Conservation (phyloP, 305 asterid species). For the Ruellia speciosa region DNA sequence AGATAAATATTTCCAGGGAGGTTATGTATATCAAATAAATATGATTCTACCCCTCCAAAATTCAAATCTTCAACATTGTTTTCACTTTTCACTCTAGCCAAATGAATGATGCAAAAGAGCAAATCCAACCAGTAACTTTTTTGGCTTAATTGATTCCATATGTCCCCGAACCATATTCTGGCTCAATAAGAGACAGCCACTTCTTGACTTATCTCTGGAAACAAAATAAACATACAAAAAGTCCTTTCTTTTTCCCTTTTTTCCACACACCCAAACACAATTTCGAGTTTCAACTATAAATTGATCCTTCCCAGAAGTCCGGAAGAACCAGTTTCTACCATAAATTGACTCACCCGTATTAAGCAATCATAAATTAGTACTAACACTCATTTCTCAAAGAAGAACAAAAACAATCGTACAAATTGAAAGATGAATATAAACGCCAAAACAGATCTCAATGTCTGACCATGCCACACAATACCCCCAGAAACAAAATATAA, state of each 20-base stretch:
- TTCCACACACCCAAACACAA: constrained; percentile 12
- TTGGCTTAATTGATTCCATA: not conserved
- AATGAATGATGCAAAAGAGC: too few relatives aligned
- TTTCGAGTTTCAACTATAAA: not conserved
- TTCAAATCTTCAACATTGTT: too few relatives aligned
- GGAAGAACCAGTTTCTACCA: constrained; percentile 2
- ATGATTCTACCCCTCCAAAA: not conserved
- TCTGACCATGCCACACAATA: constrained; percentile 1
- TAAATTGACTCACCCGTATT: not conserved
- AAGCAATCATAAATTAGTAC: constrained; percentile 6
- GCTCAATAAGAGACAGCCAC: constrained; percentile 11
- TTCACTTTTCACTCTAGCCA: too few relatives aligned
- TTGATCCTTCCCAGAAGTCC: constrained; percentile 3
- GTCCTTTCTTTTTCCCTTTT: constrained; percentile 11
- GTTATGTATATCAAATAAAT: not conserved
- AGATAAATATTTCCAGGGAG: constrained; percentile 3
- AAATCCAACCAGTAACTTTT: not conserved
- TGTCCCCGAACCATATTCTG: constrained; percentile 5
- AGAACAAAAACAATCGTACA: not conserved
- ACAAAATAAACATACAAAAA: constrained; percentile 1
- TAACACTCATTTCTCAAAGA: constrained; percentile 5
- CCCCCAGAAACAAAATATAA: constrained; percentile 3
- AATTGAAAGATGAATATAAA: not conserved
- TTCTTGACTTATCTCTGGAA: not conserved
- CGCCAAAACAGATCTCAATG: constrained; percentile 21